Base-by-base conservation (phyloP, 2,329 filamentous ascomycete genomes). In the Stromatinia cepivora region DNA sequence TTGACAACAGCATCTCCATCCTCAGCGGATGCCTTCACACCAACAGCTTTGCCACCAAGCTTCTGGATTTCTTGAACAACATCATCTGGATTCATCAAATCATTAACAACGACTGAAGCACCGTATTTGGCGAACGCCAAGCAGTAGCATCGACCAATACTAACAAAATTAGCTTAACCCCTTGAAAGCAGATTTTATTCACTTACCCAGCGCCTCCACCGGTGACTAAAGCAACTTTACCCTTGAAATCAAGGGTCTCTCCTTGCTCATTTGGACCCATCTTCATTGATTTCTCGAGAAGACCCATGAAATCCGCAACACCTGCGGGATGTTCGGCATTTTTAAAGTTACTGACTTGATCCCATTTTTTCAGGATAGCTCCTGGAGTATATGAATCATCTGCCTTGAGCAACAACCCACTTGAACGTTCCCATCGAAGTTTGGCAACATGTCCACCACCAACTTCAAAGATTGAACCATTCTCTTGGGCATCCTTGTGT, bases 11-110 rank as follows among this genome's bases (percentile, higher is more conserved):
- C 86, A 68, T 97, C 94, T 59, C 95, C 95, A 71, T 99, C 93
- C 80, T 97, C 92, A 71, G 94, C 94, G 62, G 92, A 96, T 70
- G 92, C 93, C 84, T 97, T 97, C 81, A 96, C 93, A 76, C 93
- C 93, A 70, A 92, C 92, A 39, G 95, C 94, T 82, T 96, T 90
- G 73, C 94, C 94, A 70, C 95, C 95, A 61, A 90, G 78, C 81
- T 94, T 91, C 83, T 92, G 91, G 79, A 99, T 98, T 84, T 99
- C 95, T 76, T 90, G 87, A 52, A 98, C 95, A 50, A 96, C 93
- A 63, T 87, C 87, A 78, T 97, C 94, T 8, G 95, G 95, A 84
- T 98, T 90, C 63, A 90, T 87, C n/a, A 99, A 85, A 79, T 99
- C 95, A 82, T 99, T 99, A 76, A 99, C 93, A 46, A 98, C 94